phyloP scores from a whole-genome alignment of 2,329 filamentous ascomycete genomes.

The Aureobasidium lini region DNA sequence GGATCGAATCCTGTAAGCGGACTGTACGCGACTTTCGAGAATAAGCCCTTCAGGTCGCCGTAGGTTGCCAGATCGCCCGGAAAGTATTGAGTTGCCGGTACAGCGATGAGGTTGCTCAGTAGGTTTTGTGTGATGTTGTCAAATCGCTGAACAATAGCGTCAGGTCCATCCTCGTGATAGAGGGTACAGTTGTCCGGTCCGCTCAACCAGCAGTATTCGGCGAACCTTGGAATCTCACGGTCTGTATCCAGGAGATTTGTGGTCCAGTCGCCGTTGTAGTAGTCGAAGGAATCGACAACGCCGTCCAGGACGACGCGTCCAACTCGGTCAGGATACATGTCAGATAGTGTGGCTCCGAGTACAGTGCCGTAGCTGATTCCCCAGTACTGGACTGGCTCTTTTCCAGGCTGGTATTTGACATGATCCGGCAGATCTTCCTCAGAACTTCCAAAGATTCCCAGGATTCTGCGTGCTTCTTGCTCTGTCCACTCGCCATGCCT shows the following conservation, averaged over 20 bases:
- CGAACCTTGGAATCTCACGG: slow-evolving; percentile 49
- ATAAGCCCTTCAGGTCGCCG: too few species aligned
- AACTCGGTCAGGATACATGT: slow-evolving; percentile 38
- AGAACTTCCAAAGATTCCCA: too few species aligned
- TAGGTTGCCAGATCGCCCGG: too few species aligned
- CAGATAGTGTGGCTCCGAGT: slow-evolving; percentile 40
- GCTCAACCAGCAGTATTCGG: slow-evolving; percentile 46
- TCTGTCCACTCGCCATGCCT: slow-evolving; percentile 30
- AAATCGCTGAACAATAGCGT: slow-evolving; percentile 30
- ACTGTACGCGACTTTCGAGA: too few species aligned
- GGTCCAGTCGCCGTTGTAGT: too few species aligned
- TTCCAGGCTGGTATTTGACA: slow-evolving; percentile 24
- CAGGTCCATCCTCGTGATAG: slow-evolving; percentile 25
- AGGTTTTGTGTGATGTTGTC: slow-evolving; percentile 33
- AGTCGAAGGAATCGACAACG: slow-evolving; percentile 36
- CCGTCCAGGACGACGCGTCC: slow-evolving; percentile 37
- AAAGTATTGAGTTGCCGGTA: too few species aligned
- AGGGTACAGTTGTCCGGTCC: slow-evolving; percentile 40
- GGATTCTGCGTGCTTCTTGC: too few species aligned
- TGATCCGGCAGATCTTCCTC: slow-evolving; percentile 18
- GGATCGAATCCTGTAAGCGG: too few species aligned
- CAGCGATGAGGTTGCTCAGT: too few species aligned
- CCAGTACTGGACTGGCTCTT: slow-evolving; percentile 33
- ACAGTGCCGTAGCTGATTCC: slow-evolving; percentile 40
- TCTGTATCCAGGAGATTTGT: too few species aligned